Percentiles rank a stretch among this genome's conserved stretches.
These are phyloP conservation scores for Barnettozyma hawaiiensis DNA, from an alignment of 1,139 yeast species.

Conservation along the genomic window DNA sequence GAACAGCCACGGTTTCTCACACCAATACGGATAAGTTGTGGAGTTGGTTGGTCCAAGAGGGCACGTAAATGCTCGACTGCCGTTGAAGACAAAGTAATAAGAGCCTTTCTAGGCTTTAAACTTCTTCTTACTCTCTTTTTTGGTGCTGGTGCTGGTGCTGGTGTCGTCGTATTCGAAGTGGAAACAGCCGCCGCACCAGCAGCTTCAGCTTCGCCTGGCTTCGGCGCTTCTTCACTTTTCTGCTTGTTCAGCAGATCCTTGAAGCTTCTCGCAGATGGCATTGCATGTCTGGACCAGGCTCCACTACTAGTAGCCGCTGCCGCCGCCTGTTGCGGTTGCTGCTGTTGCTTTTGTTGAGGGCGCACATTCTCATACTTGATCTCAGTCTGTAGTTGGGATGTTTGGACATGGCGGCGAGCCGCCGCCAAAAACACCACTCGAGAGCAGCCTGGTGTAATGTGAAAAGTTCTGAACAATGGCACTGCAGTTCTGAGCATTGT, in stretches of 20 bases:
- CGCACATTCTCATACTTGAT: slow-evolving; percentile 9
- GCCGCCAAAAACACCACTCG: neutral
- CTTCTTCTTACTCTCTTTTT: slow-evolving; percentile 55
- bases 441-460: neutral
- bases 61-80: slow-evolving; percentile 69
- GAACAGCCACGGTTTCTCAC: slow-evolving; percentile 97
- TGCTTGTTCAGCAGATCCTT: slow-evolving; percentile 22
- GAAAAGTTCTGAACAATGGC: neutral
- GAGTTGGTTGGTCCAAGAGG: slow-evolving; percentile 73
- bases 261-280: slow-evolving; percentile 24
- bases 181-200: neutral
- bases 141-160: slow-evolving; percentile 7
- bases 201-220: neutral
- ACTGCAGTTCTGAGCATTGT: slow-evolving; percentile 1
- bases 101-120: slow-evolving; percentile 81
- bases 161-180: neutral
- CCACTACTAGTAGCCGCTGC: too few relatives aligned
- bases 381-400: slow-evolving; percentile 9
- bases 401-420: slow-evolving; percentile 5
- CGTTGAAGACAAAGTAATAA: slow-evolving; percentile 67
- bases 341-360: slow-evolving; percentile 1
- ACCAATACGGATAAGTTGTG: slow-evolving; percentile 84
- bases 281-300: slow-evolving; percentile 24
- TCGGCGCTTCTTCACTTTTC: slow-evolving; percentile 5
- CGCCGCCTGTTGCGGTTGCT: too few relatives aligned